A percentile compares a stretch with the other conserved stretches of the same genome.
Conservation (phyloP, 371 early-diverging fungal species). For the Encephalitozoon cuniculi region DNA sequence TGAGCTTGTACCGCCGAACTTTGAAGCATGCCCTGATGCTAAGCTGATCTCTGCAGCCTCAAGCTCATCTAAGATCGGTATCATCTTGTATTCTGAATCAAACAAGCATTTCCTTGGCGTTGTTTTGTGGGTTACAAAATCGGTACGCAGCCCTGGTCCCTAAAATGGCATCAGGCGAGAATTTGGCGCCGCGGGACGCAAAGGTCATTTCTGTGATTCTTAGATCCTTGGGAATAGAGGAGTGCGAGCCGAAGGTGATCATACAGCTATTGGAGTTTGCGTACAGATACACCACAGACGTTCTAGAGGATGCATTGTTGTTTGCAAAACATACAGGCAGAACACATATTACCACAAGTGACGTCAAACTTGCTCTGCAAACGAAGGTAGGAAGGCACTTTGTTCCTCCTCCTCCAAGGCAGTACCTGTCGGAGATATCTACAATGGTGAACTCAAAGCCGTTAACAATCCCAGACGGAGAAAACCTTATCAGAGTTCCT, state of each 20-base stretch:
- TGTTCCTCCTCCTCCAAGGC: slow-evolving; percentile 61
- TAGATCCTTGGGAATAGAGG: slow-evolving; percentile 77
- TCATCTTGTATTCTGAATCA: too few species aligned
- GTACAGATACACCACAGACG: slow-evolving; percentile 81
- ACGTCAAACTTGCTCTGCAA: slow-evolving; percentile 80
- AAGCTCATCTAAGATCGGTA: too few species aligned
- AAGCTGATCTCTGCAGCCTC: too few species aligned
- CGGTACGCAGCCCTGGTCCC: not conserved
- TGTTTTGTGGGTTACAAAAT: too few species aligned
- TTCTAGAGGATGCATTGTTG: slow-evolving; percentile 78
- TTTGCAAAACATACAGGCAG: slow-evolving; percentile 84
- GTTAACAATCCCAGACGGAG: slow-evolving; percentile 45
- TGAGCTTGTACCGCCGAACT: too few species aligned
- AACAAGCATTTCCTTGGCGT: not conserved
- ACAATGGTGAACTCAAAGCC: slow-evolving; percentile 56
- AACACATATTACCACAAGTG: slow-evolving; percentile 71
- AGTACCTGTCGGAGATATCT: slow-evolving; percentile 59
- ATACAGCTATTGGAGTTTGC: slow-evolving; percentile 86
- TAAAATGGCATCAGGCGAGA: slow-evolving; percentile 45
- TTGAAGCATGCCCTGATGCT: slow-evolving; percentile 44
- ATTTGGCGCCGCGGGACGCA: slow-evolving; percentile 71
- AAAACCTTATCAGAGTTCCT: slow-evolving; percentile 57
- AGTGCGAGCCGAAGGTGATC: slow-evolving; percentile 87
- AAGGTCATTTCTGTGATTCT: slow-evolving; percentile 79
- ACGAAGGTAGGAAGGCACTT: slow-evolving; percentile 61